Evolutionary conservation across 495 filamentous ascomycete species (phyloP), one percentile per base, ranked within the genome.

Genomic region (Tuber microsphaerosporum): DNA sequence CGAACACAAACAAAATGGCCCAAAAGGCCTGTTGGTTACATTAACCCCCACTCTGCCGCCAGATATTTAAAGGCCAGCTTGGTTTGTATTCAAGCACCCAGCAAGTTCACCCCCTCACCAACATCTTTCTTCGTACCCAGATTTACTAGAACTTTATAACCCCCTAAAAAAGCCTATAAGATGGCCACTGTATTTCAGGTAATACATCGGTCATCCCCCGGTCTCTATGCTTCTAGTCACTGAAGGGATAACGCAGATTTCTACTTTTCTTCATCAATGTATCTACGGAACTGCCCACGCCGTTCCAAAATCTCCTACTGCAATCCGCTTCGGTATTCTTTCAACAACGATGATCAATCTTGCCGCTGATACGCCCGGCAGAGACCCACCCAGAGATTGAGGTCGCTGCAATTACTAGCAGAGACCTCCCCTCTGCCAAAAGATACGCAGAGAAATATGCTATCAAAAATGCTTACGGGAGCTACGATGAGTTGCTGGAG

Each of bases 331-430:
- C 22, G 56, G 56, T 16, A 45, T 76, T 48, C 72, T 76, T 22
- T 65, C 44, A 37, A 72, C 76, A 71, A 19, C 42, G 16, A 34
- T 48, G 37, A 70, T 75, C 72, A 90, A 89, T 10, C 87, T 88
- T 1, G n/a, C 81, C 2, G 84, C 88, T 92, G 17, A 88, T 91
- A 48, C 77, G 73, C n/a, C 88, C 90, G 0, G 88, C 90, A 10
- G 86, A 84, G 71, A 84, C 84, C 10, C 90, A 91, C 77, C 85
- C 89, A 0, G 89, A 89, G 69, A 87, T 90, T 43, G 84, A 89
- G 34, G 75, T 92, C 46, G 84, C 85, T 1, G 87, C 87, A 1
- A 86, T 92, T 0, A 88, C 90, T 9, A 88, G 89, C 9, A 85
- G 89, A n/a, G 87, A 90, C 75, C 77, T 73, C 19, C 81, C 81